Conservation (phyloP, 768 basidiomycete genomes). For the Suillus cothurnatus region DNA sequence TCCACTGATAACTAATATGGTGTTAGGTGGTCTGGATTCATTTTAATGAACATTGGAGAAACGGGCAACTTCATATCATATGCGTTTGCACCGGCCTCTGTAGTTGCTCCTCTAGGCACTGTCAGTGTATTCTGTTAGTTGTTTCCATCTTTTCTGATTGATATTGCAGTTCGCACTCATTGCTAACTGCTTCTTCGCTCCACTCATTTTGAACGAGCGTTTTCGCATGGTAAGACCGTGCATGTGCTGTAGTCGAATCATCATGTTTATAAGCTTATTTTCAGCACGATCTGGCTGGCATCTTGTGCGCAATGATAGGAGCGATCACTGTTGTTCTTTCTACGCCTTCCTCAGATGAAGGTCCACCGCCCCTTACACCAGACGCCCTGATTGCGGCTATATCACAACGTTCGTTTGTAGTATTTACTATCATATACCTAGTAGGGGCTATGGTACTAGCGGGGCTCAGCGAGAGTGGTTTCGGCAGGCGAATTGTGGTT, state of each 20-base stretch:
- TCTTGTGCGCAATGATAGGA: slow-evolving; percentile 80
- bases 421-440: slow-evolving; percentile 70
- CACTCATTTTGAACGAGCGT: slow-evolving; percentile 77
- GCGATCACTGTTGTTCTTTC: slow-evolving; percentile 92
- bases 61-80: slow-evolving; percentile 89
- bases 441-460: slow-evolving; percentile 58
- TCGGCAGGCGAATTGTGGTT: slow-evolving; percentile 71
- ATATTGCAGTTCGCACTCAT: slow-evolving; percentile 79
- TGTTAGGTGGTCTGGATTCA: slow-evolving; percentile 84
- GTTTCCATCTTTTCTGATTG: not conserved
- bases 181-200: slow-evolving; percentile 94
- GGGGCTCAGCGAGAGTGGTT: slow-evolving; percentile 61
- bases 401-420: slow-evolving; percentile 68
- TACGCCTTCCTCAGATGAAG: slow-evolving; percentile 68
- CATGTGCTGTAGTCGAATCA: slow-evolving; percentile 12
- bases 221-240: slow-evolving; percentile 66
- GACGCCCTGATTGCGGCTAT: slow-evolving; percentile 70
- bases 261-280: slow-evolving; percentile 16
- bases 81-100: slow-evolving; percentile 87
- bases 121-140: slow-evolving; percentile 47
- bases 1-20: slow-evolving; percentile 3
- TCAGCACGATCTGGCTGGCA: slow-evolving; percentile 78
- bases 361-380: slow-evolving; percentile 57
- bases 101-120: slow-evolving; percentile 95
- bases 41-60: slow-evolving; percentile 91